phyloP scores from a whole-genome alignment of 129 eudicot genomes.

The Helianthus tuberosus region DNA sequence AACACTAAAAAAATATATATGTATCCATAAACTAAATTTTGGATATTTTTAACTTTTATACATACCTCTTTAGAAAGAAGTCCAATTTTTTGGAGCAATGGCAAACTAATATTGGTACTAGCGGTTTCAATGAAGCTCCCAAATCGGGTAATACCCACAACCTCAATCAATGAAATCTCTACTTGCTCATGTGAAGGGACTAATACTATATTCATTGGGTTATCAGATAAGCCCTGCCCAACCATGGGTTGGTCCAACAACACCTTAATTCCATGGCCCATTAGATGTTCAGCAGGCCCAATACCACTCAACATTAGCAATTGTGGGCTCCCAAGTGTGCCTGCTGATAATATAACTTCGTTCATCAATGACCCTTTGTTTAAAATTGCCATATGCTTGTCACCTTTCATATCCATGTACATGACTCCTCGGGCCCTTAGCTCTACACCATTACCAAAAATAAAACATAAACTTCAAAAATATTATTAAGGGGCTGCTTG shows the following conservation, averaged over 20 bases:
- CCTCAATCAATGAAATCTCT: slow-evolving; percentile 62
- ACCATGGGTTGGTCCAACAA: slow-evolving; percentile 71
- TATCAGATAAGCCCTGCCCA: slow-evolving; percentile 76
- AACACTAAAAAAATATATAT: background rate
- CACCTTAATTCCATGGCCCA: slow-evolving; percentile 45
- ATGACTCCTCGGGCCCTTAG: slow-evolving; percentile 62
- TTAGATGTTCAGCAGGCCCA: slow-evolving; percentile 60
- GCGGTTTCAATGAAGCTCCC: slow-evolving; percentile 57
- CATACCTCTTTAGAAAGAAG: slow-evolving; percentile 51
- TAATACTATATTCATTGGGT: slow-evolving; percentile 68
- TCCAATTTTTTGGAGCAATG: slow-evolving; percentile 19
- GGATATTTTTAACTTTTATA: no score
- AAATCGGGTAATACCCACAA: slow-evolving; percentile 61
- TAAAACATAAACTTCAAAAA: no score
- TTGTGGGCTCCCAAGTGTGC: slow-evolving; percentile 93
- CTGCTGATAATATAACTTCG: slow-evolving; percentile 76
- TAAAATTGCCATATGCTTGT: slow-evolving; percentile 54
- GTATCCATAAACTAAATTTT: background rate
- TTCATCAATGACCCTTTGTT: slow-evolving; percentile 40
- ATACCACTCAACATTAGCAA: slow-evolving; percentile 75
- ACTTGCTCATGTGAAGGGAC: slow-evolving; percentile 51
- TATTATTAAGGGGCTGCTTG: no score
- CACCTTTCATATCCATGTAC: slow-evolving; percentile 52
- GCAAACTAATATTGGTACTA: slow-evolving; percentile 49
- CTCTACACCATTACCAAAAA: slow-evolving; percentile 32